These are phyloP conservation scores for Leptographium radiaticola DNA, from an alignment of 2,329 filamentous ascomycete species.

Conservation along the genomic window DNA sequence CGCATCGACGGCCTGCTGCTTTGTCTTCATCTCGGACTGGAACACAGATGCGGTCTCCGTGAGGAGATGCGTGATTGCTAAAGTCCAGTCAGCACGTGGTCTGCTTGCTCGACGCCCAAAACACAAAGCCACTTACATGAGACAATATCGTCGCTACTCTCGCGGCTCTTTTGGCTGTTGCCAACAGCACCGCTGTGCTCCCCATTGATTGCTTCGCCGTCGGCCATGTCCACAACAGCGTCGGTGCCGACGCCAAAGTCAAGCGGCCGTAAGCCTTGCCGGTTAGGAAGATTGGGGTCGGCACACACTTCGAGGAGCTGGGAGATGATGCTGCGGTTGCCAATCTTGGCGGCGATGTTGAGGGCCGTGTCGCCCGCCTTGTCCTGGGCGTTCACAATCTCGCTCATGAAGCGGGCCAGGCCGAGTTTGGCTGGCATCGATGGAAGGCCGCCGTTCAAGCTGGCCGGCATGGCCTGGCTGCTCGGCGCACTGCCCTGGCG, in stretches of 20 bases:
- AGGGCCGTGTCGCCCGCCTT: slow-evolving; percentile 89
- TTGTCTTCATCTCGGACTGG: slow-evolving; percentile 65
- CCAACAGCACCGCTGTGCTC: slow-evolving; percentile 31
- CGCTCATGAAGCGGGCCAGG: slow-evolving; percentile 85
- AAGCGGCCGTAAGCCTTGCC: slow-evolving; percentile 75
- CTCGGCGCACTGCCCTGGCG: slow-evolving; percentile 49
- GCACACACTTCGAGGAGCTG: slow-evolving; percentile 91
- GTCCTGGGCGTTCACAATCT: slow-evolving; percentile 93
- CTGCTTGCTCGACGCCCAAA: background rate
- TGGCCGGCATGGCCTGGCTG: slow-evolving; percentile 23
- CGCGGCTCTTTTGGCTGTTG: slow-evolving; percentile 44
- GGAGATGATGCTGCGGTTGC: slow-evolving; percentile 90
- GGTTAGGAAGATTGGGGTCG: slow-evolving; percentile 82
- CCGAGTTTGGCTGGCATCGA: slow-evolving; percentile 54
- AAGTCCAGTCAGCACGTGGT: background rate
- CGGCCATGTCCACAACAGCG: slow-evolving; percentile 27
- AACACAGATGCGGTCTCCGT: slow-evolving; percentile 68
- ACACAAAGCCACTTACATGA: slow-evolving; percentile 46
- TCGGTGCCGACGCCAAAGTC: slow-evolving; percentile 87
- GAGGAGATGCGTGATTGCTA: slow-evolving; percentile 72
- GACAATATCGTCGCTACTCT: slow-evolving; percentile 70
- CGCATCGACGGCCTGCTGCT: slow-evolving; percentile 71
- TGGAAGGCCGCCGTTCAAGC: slow-evolving; percentile 10
- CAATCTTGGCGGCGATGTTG: slow-evolving; percentile 85
- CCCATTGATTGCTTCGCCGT: slow-evolving; percentile 26